phyloP scores from a whole-genome alignment of 2,329 filamentous ascomycete genomes.

The Scorias spongiosa region DNA sequence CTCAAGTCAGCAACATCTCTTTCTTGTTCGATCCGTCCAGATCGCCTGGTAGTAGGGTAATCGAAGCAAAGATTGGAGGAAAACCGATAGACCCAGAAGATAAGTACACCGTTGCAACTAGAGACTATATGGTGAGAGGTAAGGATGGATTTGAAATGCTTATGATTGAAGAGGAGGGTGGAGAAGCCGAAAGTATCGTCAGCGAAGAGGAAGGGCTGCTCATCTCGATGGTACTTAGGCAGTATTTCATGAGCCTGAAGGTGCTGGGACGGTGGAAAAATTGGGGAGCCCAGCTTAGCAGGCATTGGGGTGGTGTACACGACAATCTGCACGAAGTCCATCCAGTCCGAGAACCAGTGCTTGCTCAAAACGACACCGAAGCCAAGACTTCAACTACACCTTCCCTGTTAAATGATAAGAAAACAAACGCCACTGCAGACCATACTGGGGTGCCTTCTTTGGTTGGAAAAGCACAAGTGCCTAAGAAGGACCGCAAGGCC shows the following conservation, averaged over 20 bases:
- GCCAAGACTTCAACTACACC: background rate
- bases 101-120: slow-evolving; percentile 59
- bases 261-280: slow-evolving; percentile 67
- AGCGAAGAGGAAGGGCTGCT: slow-evolving; percentile 77
- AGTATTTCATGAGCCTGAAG: slow-evolving; percentile 80
- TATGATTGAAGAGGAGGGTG: slow-evolving; percentile 61
- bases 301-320: slow-evolving; percentile 54
- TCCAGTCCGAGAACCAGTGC: slow-evolving; percentile 18
- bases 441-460: slow-evolving; percentile 4
- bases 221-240: slow-evolving; percentile 71
- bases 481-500: background rate
- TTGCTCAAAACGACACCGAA: background rate
- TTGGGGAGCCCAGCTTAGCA: slow-evolving; percentile 46
- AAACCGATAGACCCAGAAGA: slow-evolving; percentile 45
- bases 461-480: slow-evolving; percentile 9
- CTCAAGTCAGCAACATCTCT: slow-evolving; percentile 70
- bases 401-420: background rate
- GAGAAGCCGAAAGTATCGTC: slow-evolving; percentile 58
- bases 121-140: slow-evolving; percentile 78
- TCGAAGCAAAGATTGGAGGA: slow-evolving; percentile 45
- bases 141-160: slow-evolving; percentile 63
- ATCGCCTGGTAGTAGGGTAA: slow-evolving; percentile 47
- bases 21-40: slow-evolving; percentile 56
- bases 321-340: slow-evolving; percentile 40
- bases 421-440: background rate